phyloP scores from a whole-genome alignment of 208 protist species.

The Leptomonas seymouri region DNA sequence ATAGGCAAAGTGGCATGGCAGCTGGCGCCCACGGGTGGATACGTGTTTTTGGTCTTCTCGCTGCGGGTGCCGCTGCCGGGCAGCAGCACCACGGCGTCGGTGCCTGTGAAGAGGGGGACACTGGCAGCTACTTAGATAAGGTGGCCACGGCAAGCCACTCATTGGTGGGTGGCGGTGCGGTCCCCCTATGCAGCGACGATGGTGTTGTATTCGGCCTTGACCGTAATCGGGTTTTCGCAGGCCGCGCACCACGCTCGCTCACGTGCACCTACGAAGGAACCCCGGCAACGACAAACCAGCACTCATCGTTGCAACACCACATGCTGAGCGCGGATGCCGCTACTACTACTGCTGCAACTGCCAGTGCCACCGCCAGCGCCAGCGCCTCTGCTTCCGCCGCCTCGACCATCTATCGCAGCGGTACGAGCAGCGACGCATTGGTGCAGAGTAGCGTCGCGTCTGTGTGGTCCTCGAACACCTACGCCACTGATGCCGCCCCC shows the following conservation, averaged over 20 bases:
- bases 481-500: neutral
- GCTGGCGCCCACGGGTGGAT: slow-evolving; percentile 46
- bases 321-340: neutral
- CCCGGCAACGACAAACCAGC: slow-evolving; percentile 1
- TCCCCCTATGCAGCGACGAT: neutral
- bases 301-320: slow-evolving; percentile 4
- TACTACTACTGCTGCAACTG: neutral
- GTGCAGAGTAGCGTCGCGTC: slow-evolving; percentile 8
- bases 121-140: neutral
- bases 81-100: slow-evolving; percentile 2
- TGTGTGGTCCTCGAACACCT: slow-evolving; percentile 3
- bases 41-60: slow-evolving; percentile 43
- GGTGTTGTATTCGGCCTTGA: neutral
- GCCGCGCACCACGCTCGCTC: slow-evolving; percentile 10
- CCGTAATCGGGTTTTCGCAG: neutral
- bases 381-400: neutral
- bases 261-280: slow-evolving; percentile 29
- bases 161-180: neutral
- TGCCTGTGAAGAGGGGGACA: neutral
- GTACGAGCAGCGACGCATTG: slow-evolving; percentile 8
- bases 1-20: slow-evolving; percentile 32
- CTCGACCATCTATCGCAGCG: slow-evolving; percentile 4
- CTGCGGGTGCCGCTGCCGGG: neutral
- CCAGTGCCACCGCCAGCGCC: neutral
- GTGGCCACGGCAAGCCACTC: slow-evolving; percentile 10